Evolutionary conservation across 495 filamentous ascomycete genomes (phyloP), one percentile per base, ranked within the genome.

Genomic region (Aspergillus heteromorphus): DNA sequence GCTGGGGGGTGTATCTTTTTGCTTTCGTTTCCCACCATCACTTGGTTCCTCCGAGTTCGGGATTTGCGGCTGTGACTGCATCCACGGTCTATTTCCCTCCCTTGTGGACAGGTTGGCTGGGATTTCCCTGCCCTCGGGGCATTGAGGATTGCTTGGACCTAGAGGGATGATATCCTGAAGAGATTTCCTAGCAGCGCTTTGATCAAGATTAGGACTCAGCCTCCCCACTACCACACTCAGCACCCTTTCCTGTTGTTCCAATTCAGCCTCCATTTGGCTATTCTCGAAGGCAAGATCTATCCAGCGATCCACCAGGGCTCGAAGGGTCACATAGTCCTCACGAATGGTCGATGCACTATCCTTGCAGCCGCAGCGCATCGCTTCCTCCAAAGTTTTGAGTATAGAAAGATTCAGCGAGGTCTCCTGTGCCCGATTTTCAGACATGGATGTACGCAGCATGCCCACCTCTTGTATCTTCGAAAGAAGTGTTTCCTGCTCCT

Each of bases 231-330:
- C 53, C 38, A 55, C 53, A n/a, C 54, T 51, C 14, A 68, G 59
- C 6, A 38, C 6, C n/a, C 55, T 63, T 40, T 73, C 68, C 13
- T 59, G 38, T 18, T 63, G 43, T 30, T 56, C 62, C 20, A 73
- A 50, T 41, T 58, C 48, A 16, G 65, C 58, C 54, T 73, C 70
- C 4, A 56, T 51, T 38, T 58, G 20, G 21, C 65, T 55, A n/a
- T n/a, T n/a, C n/a, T n/a, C n/a, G n/a, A n/a, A n/a, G n/a, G n/a
- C n/a, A n/a, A n/a, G n/a, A n/a, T 52, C 41, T 38, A 60, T 48
- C 40, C 67, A 66, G 10, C 55, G 45, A 0, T 53, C 48, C 14
- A 60, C 65, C 3, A 34, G 49, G 5, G 13, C 27, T 38, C 63
- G 62, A 1, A 71, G 58, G 1, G 50, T 20, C 53, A 57, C 34